These are phyloP conservation scores for Paraglomus brasilianum DNA, from an alignment of 192 early-diverging fungal species.

Conservation along the genomic window DNA sequence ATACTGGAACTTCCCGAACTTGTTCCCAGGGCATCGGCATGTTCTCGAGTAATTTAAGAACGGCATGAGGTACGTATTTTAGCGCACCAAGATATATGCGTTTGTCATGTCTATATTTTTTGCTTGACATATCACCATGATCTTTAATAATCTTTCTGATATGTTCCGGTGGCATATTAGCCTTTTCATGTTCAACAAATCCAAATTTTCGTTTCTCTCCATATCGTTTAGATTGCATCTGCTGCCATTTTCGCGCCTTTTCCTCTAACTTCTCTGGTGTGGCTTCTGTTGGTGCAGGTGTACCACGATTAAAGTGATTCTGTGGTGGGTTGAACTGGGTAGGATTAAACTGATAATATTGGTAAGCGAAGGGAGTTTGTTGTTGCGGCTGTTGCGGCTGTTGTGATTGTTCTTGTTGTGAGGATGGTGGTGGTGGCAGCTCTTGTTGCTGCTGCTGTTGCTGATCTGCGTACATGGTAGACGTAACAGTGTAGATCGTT, in stretches of 20 bases:
- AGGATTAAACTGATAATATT: slow-evolving; percentile 28
- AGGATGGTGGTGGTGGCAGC: no score
- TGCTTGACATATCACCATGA: slow-evolving; percentile 98
- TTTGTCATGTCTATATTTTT: slow-evolving; percentile 96
- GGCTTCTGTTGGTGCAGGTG: slow-evolving; percentile 16
- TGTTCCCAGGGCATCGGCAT: slow-evolving; percentile 99
- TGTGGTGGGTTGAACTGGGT: neutral
- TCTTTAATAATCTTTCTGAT: slow-evolving; percentile 98
- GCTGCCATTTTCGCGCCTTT: slow-evolving; percentile 90
- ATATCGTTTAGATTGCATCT: slow-evolving; percentile 87
- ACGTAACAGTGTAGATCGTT: no score
- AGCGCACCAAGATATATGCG: slow-evolving; percentile 97
- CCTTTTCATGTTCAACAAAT: slow-evolving; percentile 91
- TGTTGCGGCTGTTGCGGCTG: slow-evolving; percentile 12
- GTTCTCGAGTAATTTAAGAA: slow-evolving; percentile 96
- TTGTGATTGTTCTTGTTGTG: neutral
- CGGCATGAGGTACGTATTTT: slow-evolving; percentile 98
- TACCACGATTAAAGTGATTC: neutral
- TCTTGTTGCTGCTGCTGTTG: no score
- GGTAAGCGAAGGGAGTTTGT: slow-evolving; percentile 25
- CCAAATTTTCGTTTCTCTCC: slow-evolving; percentile 94
- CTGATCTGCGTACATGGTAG: no score
- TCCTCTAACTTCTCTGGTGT: slow-evolving; percentile 61
- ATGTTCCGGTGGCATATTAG: slow-evolving; percentile 96
- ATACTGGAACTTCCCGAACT: slow-evolving; percentile 89